A percentile compares a stretch with the other conserved stretches of the same genome.
phyloP scores from a whole-genome alignment of 257 asterid species.

The Eucommia ulmoides region DNA sequence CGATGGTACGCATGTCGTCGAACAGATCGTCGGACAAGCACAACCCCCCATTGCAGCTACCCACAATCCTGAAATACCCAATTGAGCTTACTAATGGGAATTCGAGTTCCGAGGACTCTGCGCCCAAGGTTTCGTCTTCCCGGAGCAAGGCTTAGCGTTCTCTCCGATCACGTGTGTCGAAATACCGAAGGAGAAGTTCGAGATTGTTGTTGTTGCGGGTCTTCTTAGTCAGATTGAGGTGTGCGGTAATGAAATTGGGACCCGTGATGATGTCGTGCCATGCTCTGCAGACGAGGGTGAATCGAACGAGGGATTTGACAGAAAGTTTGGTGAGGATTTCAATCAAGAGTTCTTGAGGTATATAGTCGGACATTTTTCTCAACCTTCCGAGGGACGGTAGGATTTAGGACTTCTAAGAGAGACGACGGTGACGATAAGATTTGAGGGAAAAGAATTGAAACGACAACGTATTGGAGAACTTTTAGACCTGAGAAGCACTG shows the following conservation, averaged over 20 bases:
- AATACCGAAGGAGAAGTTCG: not conserved
- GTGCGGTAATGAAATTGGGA: not conserved
- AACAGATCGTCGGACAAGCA: too few relatives aligned
- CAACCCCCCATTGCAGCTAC: too few relatives aligned
- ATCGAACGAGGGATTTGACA: not conserved
- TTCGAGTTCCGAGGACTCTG: too few relatives aligned
- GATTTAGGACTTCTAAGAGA: too few relatives aligned
- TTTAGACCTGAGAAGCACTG: too few relatives aligned
- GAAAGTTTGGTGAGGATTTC: not conserved
- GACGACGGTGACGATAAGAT: too few relatives aligned
- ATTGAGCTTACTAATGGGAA: too few relatives aligned
- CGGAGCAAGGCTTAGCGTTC: not conserved
- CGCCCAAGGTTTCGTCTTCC: not conserved
- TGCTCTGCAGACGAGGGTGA: not conserved
- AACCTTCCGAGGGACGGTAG: too few relatives aligned
- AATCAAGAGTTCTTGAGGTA: not conserved
- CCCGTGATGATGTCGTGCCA: not conserved
- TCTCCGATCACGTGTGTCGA: not conserved
- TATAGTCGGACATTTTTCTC: not conserved
- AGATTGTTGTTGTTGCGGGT: not conserved
- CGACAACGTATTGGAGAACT: too few relatives aligned
- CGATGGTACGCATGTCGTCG: not conserved
- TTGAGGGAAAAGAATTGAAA: too few relatives aligned
- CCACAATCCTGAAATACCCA: too few relatives aligned
- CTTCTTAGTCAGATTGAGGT: not conserved